Conservation (phyloP, 306 rosid genomes). For the Luffa acutangula region DNA sequence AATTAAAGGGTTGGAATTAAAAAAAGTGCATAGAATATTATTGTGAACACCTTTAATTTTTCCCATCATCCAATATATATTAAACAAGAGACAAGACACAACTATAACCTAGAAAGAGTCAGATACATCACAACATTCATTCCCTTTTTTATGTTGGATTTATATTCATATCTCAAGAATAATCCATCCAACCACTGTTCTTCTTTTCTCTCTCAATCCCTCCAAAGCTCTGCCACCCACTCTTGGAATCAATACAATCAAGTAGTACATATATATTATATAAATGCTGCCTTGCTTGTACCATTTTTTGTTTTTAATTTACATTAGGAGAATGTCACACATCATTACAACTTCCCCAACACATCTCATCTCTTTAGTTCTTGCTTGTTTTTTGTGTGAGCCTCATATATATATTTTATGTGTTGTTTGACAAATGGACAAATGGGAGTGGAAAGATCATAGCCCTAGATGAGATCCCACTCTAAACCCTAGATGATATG, state of each 20-base stretch:
- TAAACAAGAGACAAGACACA: neutral
- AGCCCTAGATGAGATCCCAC: neutral
- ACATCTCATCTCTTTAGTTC: neutral
- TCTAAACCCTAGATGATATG: neutral
- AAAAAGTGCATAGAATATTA: neutral
- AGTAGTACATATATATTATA: neutral
- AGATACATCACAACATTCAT: neutral
- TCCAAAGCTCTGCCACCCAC: conserved; percentile 10
- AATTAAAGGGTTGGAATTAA: neutral
- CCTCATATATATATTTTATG: neutral
- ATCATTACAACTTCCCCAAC: neutral
- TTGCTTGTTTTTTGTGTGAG: neutral
- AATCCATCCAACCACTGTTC: neutral
- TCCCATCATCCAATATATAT: neutral
- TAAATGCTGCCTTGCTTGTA: neutral
- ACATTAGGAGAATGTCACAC: neutral
- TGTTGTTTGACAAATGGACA: neutral
- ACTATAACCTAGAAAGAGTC: neutral
- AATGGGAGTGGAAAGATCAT: neutral
- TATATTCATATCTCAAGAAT: neutral
- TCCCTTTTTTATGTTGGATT: neutral
- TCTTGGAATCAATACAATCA: neutral
- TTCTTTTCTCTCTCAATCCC: neutral
- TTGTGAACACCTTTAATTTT: neutral
- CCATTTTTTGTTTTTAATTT: neutral